Base-by-base conservation (phyloP, 2,329 filamentous ascomycete species). In the Phyllosticta paracitricarpa region DNA sequence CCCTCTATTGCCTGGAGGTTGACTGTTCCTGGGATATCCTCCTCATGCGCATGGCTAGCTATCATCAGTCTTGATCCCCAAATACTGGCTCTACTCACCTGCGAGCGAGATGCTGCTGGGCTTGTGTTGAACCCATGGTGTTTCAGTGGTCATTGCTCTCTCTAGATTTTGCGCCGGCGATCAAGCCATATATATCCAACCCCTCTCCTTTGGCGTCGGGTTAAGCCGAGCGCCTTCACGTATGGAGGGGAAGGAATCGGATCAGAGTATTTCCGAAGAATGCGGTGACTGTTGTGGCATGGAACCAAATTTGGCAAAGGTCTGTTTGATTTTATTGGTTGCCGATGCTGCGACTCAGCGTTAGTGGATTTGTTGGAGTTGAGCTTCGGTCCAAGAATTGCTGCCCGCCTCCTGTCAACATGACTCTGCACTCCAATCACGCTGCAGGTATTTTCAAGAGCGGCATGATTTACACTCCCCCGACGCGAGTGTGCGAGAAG, bases 21-120 rank as follows among this genome's bases (percentile, higher is more conserved):
- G 52, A 84, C 81, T 0, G 82, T 84, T 3, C 82, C 82, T 0
- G 82, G 81, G 30, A 84, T 75, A 35, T 78, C 79, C 64, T 40
- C 33, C 10, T 40, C 33, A 5, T 40, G 33, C 4, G 33, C 33
- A 40, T 40, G 33, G 33, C 33, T 40, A 14, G 10, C 4, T 17
- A 14, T 40, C 10, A 10, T 40, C 33, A 40, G 33, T 17, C 14
- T 40, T 5, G 33, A 40, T 40, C 33, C 4, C 14, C 33, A 40
- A 40, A 14, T 17, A 10, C 10, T 10, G 33, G 78, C 81, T 69
- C 10, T n/a, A 59, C 60, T 19, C 59, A 63, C 65, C 65, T 66
- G 51, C 65, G 64, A 24, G 65, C 51, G n/a, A 66, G 56, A 61
- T 65, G 64, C 19, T 40, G 56, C 10, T 40, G 33, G 8, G 33